Evolutionary conservation across 73 alveolate genomes (phyloP).

Genomic region (Stentor roeselii): DNA sequence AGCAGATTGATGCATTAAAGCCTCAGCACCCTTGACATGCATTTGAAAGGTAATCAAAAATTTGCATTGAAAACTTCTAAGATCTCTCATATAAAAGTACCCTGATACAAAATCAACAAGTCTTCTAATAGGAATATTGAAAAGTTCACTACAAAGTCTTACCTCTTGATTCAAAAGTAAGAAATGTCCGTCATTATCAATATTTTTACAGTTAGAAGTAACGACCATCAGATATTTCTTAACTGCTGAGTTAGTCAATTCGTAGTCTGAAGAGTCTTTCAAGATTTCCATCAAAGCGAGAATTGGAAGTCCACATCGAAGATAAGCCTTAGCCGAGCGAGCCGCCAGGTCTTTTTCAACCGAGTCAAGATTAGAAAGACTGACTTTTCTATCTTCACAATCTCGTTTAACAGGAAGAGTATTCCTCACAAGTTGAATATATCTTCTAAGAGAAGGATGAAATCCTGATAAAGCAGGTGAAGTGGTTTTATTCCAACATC

Average conservation of each 20-base stretch:
- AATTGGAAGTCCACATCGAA: not conserved
- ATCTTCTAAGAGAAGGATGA: constrained; percentile 2
- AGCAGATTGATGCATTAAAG: constrained; percentile 21
- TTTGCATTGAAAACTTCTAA: not conserved
- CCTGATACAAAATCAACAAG: not conserved
- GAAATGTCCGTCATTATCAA: not conserved
- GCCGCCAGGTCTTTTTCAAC: constrained; percentile 9
- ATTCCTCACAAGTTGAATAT: not conserved
- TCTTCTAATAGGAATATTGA: not conserved
- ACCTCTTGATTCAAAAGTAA: not conserved
- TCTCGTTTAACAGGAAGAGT: not conserved
- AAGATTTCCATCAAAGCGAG: not conserved
- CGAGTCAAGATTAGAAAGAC: not conserved
- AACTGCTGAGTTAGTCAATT: not conserved
- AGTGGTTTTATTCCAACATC: not conserved
- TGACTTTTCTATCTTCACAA: not conserved
- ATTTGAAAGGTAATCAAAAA: not conserved
- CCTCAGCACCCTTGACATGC: constrained; percentile 1
- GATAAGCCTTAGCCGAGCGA: not conserved
- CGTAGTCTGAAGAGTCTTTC: not conserved
- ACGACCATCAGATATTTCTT: not conserved
- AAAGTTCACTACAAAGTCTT: not conserved
- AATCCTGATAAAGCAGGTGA: not conserved
- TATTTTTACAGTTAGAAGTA: not conserved
- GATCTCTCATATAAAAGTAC: not conserved